These are phyloP conservation scores for Plenodomus biglobosus DNA, from an alignment of 2,329 filamentous ascomycete species.

Conservation along the genomic window DNA sequence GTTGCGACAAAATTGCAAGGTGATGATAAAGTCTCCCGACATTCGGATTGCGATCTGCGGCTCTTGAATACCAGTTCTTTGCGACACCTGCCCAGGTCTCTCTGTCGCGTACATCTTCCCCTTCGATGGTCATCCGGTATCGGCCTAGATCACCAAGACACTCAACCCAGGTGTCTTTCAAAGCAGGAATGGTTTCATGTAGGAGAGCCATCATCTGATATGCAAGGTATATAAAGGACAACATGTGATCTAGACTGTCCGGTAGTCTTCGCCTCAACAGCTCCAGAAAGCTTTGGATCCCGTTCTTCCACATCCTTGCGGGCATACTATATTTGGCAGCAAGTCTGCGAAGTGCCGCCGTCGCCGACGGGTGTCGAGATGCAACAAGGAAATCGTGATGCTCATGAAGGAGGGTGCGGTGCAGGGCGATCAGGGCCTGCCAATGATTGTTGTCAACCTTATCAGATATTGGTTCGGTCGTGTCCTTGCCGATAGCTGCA, in stretches of 20 bases:
- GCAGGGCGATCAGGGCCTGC: slow-evolving; percentile 79
- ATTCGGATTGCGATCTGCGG: slow-evolving; percentile 72
- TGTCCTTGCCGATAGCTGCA: too few species aligned
- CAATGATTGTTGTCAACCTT: slow-evolving; percentile 71
- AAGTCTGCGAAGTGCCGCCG: too few species aligned
- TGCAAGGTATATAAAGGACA: slow-evolving; percentile 83
- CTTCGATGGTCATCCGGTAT: slow-evolving; percentile 90
- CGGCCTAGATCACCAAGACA: slow-evolving; percentile 83
- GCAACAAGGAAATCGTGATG: slow-evolving; percentile 65
- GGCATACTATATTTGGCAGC: slow-evolving; percentile 88
- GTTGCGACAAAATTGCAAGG: slow-evolving; percentile 74
- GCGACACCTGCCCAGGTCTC: slow-evolving; percentile 83
- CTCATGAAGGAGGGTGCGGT: slow-evolving; percentile 78
- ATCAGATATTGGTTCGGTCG: too few species aligned
- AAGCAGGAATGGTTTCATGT: slow-evolving; percentile 80
- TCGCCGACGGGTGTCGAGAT: slow-evolving; percentile 64
- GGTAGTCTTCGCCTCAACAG: slow-evolving; percentile 68
- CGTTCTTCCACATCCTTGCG: slow-evolving; percentile 89
- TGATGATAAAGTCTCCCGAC: slow-evolving; percentile 86
- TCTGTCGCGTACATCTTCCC: slow-evolving; percentile 71
- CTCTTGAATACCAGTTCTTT: slow-evolving; percentile 76
- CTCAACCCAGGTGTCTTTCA: slow-evolving; percentile 90
- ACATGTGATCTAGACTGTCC: slow-evolving; percentile 80
- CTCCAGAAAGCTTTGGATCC: slow-evolving; percentile 83
- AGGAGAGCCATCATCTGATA: slow-evolving; percentile 89